Evolutionary conservation across 768 basidiomycete genomes (phyloP).

Genomic region (Nidularia pulvinata): DNA sequence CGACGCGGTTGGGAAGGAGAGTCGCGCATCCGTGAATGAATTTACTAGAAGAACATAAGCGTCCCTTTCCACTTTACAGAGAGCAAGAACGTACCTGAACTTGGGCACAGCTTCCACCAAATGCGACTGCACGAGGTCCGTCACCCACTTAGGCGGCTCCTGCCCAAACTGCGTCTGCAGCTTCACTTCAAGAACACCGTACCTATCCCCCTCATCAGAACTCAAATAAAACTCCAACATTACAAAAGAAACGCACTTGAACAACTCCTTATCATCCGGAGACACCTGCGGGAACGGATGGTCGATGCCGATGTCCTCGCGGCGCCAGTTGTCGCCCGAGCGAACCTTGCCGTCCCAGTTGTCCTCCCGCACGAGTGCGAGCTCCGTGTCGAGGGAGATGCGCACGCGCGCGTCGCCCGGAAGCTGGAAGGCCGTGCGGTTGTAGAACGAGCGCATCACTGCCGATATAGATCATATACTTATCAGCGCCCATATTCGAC

Average conservation of each 20-base stretch:
- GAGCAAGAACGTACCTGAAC: conserved; percentile 64
- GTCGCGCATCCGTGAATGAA: conserved; percentile 98
- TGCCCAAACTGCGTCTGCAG: conserved; percentile 96
- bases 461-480: not conserved
- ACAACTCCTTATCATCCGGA: conserved; percentile 84
- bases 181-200: conserved; percentile 97
- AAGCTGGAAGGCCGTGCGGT: conserved; percentile 98
- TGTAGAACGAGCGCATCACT: conserved; percentile 99
- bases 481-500: not conserved
- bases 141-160: conserved; percentile 95
- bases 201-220: conserved; percentile 29
- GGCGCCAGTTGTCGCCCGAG: conserved; percentile 90
- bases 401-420: conserved; percentile 99
- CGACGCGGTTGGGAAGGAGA: conserved; percentile 87
- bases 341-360: conserved; percentile 88
- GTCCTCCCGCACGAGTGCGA: conserved; percentile 94
- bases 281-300: conserved; percentile 81
- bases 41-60: conserved; percentile 48
- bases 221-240: no score
- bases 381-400: conserved; percentile 96
- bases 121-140: conserved; percentile 94
- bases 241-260: conserved; percentile 57
- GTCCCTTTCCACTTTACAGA: not conserved
- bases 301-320: conserved; percentile 93
- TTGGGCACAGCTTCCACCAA: conserved; percentile 98